Conservation (phyloP, 2,329 filamentous ascomycete species). For the Fusarium sp. region DNA sequence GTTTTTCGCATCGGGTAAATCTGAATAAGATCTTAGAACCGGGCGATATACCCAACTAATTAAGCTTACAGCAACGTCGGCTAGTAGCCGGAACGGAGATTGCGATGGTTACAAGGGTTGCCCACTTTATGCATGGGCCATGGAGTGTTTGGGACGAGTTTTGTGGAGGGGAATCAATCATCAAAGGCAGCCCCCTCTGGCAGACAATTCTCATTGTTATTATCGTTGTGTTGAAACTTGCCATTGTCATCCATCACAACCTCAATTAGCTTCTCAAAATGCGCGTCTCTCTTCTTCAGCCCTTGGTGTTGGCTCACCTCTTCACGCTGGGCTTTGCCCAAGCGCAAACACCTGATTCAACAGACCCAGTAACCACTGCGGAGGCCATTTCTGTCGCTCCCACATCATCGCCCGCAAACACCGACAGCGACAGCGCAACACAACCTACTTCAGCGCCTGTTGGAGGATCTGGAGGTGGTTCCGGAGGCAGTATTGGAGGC, state of each 20-base stretch:
- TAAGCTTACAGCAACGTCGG: conserved; percentile 11
- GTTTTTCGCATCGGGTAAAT: conserved; percentile 3
- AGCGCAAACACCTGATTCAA: conserved; percentile 27
- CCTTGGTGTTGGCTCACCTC: conserved; percentile 16
- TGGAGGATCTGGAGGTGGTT: neutral
- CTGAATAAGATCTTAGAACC: conserved; percentile 5
- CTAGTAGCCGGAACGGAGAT: conserved; percentile 5
- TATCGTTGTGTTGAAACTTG: neutral
- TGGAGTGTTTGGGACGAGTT: neutral
- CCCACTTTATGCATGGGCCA: conserved; percentile 18
- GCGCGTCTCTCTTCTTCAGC: conserved; percentile 18
- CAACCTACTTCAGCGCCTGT: neutral
- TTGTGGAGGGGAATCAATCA: neutral
- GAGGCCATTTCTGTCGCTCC: conserved; percentile 27
- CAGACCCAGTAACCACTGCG: conserved; percentile 21
- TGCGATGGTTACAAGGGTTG: conserved; percentile 13
- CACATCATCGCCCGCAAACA: neutral
- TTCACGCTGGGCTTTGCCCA: conserved; percentile 14
- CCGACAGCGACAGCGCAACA: conserved; percentile 3
- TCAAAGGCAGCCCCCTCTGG: neutral
- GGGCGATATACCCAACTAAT: conserved; percentile 8
- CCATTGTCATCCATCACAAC: neutral
- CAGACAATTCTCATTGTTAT: neutral
- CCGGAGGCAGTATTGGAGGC: neutral
- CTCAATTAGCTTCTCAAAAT: conserved; percentile 1